Percentiles rank a stretch among this genome's conserved stretches.
Evolutionary conservation across 23 red algal species (phyloP).

Genomic region (Gracilaria gracilis): DNA sequence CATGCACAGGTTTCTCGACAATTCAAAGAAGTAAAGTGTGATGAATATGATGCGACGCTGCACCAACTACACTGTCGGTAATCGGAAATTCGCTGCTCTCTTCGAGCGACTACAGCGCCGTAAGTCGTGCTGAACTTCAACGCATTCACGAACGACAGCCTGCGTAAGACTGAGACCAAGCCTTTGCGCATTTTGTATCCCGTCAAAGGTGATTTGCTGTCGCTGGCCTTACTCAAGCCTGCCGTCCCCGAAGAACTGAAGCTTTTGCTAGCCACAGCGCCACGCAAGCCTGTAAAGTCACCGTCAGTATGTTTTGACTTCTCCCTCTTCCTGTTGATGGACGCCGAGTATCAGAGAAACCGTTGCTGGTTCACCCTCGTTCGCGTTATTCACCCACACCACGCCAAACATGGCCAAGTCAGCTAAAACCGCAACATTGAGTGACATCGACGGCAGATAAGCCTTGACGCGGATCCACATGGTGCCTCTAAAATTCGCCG

Average conservation of each 20-base stretch:
- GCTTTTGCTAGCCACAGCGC: neutral
- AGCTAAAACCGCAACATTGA: no score
- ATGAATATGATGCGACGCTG: no score
- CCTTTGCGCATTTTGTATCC: neutral
- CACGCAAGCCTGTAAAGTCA: neutral
- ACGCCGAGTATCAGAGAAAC: conserved; percentile 48
- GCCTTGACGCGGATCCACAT: no score
- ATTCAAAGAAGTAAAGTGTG: no score
- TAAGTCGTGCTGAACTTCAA: conserved; percentile 38
- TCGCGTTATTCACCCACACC: no score
- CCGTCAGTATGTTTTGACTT: neutral
- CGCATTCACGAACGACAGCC: neutral
- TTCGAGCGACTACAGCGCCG: no score
- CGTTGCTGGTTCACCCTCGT: conserved; percentile 75
- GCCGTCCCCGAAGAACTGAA: neutral
- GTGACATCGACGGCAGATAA: no score
- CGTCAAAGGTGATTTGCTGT: conserved; percentile 7
- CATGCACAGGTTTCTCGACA: no score
- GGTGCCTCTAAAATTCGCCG: no score
- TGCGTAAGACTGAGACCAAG: neutral
- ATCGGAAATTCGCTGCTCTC: no score
- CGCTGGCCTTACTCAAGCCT: neutral
- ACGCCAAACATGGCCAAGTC: no score
- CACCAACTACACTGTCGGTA: no score
- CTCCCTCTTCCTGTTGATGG: neutral